These are phyloP conservation scores for Collybiopsis luxurians DNA, from an alignment of 768 basidiomycete genomes.

Conservation along the genomic window DNA sequence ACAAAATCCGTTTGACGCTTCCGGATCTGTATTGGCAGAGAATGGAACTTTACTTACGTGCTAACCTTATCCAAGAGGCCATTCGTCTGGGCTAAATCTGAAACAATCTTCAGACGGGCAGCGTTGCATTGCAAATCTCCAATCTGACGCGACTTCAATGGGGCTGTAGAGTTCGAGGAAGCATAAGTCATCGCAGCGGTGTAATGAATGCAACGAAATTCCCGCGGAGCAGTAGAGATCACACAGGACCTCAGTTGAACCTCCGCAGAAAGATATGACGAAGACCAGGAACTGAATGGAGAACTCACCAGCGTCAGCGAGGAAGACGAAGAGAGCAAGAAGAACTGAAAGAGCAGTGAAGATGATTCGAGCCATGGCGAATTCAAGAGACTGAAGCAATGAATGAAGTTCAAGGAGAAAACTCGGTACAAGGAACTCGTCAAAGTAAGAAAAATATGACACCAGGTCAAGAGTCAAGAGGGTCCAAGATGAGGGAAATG, in stretches of 20 bases:
- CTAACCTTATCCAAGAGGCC: neutral
- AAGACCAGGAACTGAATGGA: neutral
- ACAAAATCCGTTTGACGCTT: too few relatives aligned
- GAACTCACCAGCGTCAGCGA: neutral
- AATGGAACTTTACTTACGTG: neutral
- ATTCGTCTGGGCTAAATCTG: conserved; percentile 17
- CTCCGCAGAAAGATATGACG: neutral
- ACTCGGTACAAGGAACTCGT: too few relatives aligned
- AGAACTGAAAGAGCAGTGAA: neutral
- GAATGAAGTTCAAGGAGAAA: neutral
- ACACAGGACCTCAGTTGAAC: too few relatives aligned
- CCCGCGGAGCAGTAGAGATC: too few relatives aligned
- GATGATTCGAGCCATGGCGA: neutral
- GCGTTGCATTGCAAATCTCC: conserved; percentile 31
- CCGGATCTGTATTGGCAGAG: too few relatives aligned
- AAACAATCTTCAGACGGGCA: conserved; percentile 27
- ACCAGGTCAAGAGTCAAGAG: neutral
- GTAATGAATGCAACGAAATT: too few relatives aligned
- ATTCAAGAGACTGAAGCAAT: neutral
- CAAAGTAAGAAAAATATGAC: neutral
- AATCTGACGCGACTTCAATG: conserved; percentile 22
- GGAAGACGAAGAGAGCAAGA: neutral
- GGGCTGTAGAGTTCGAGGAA: conserved; percentile 3
- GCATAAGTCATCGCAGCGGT: too few relatives aligned
- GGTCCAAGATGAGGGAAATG: neutral